phyloP scores from a whole-genome alignment of 257 asterid genomes.

The Fraxinus pennsylvanica region DNA sequence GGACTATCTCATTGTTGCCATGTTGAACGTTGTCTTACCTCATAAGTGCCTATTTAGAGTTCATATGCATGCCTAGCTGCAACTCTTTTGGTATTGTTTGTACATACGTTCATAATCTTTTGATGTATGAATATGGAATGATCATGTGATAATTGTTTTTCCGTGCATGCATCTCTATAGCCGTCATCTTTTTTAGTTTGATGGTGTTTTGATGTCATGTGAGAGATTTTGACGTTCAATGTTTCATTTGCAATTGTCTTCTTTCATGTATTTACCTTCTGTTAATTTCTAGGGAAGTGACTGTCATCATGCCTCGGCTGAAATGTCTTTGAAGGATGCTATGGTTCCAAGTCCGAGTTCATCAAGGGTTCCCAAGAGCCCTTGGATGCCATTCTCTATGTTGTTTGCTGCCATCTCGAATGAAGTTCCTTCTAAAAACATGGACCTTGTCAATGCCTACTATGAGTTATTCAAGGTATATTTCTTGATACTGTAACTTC shows the following conservation, averaged over 20 bases:
- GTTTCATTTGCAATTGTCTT: constrained; percentile 5
- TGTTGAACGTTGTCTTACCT: neutral
- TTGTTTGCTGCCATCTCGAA: constrained; percentile 69
- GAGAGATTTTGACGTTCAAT: neutral
- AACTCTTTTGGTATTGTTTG: neutral
- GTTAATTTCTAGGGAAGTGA: constrained; percentile 38
- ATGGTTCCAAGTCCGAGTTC: constrained; percentile 14
- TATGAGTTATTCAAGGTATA: constrained; percentile 66
- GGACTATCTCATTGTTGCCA: neutral
- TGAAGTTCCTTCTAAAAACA: constrained; percentile 50
- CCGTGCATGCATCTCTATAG: neutral
- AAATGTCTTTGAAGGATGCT: constrained; percentile 29
- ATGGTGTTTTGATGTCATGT: neutral
- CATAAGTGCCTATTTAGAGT: neutral
- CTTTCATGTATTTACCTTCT: neutral
- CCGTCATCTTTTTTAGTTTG: neutral
- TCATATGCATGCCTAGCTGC: neutral
- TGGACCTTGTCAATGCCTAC: constrained; percentile 53
- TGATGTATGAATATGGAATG: neutral
- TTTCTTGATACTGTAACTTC: constrained; percentile 14
- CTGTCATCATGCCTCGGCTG: constrained; percentile 34
- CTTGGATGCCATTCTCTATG: constrained; percentile 82
- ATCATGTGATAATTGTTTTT: neutral
- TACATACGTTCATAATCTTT: neutral
- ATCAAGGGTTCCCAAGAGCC: constrained; percentile 63